These are phyloP conservation scores for Ophiostoma himal-ulmi DNA, from an alignment of 2,329 filamentous ascomycete genomes.

Conservation along the genomic window DNA sequence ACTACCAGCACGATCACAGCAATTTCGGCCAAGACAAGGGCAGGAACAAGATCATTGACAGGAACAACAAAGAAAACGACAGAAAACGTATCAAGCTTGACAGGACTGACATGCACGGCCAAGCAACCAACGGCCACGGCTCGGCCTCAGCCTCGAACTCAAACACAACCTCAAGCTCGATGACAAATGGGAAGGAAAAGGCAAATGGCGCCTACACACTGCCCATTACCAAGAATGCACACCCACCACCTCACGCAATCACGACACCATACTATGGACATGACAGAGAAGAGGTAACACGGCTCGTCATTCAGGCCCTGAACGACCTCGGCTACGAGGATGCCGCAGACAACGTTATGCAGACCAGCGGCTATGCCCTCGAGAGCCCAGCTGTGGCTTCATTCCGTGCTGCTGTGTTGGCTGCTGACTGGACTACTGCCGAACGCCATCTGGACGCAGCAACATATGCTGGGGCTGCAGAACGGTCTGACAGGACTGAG, in stretches of 20 bases:
- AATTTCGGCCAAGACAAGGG: neutral
- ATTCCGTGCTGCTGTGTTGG: slow-evolving; percentile 73
- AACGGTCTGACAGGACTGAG: neutral
- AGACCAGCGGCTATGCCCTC: slow-evolving; percentile 79
- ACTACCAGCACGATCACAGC: neutral
- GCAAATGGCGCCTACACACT: neutral
- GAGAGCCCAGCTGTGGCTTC: slow-evolving; percentile 82
- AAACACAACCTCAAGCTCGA: neutral
- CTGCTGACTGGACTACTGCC: slow-evolving; percentile 78
- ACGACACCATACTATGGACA: slow-evolving; percentile 68
- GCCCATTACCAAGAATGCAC: neutral
- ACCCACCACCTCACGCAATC: neutral
- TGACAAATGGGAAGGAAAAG: slow-evolving; percentile 31
- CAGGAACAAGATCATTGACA: neutral
- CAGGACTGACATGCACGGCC: neutral
- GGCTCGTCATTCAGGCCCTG: slow-evolving; percentile 86
- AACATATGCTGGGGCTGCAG: neutral
- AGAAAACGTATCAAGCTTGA: slow-evolving; percentile 10
- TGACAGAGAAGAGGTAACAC: slow-evolving; percentile 84
- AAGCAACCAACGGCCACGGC: neutral
- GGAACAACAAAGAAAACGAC: slow-evolving; percentile 5
- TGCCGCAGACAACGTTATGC: slow-evolving; percentile 67
- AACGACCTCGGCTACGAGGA: slow-evolving; percentile 79
- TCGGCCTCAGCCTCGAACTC: neutral
- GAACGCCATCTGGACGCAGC: slow-evolving; percentile 53